Base-by-base conservation (phyloP, 371 early-diverging fungal genomes). In the Cokeromyces recurvatus region DNA sequence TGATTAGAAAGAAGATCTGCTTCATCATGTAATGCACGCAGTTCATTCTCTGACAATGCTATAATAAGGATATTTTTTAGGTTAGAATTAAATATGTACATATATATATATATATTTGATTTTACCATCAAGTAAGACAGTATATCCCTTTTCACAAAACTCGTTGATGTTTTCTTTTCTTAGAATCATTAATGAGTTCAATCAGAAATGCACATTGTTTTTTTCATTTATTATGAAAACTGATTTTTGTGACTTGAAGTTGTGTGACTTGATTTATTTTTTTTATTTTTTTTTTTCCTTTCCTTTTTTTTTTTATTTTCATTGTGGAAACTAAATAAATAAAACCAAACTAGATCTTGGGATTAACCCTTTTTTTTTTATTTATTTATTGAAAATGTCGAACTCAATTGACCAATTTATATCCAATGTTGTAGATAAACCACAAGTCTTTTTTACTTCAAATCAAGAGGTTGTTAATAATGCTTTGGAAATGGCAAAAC, bases 1-100 rank as follows among this genome's bases (percentile, higher is more conserved):
- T 75, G 53, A 53, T 81, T 81, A n/a, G 54, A 42, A 14, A 81
- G 58, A 8, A 43, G 38, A 44, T 79, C 72, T 1, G 82, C 70
- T 52, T 81, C 82, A 15, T 66, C 53, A 42, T 59, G 48, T 10
- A 77, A 56, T 15, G 29, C 12, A n/a, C 39, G 22, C 6, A 73
- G 12, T 55, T 79, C 64, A 2, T 51, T 43, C 7, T 23, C 4
- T 2, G 46, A 32, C 25, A 74, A 49, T 0, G 57, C 72, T 71
- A 37, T 42, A 16, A n/a, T n/a, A 14, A 32, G 16, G 15, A 31
- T n/a, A 35, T 34, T 23, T 16, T n/a, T 41, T 0, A 29, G 19
- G 8, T n/a, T n/a, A n/a, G n/a, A n/a, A 12, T 27, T 31, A 10
- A 4, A 2, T 43, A 20, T 19, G 21, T 20, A 15, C 35, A 15